phyloP scores from a whole-genome alignment of 108 stramenopile genomes.

The Cylindrotheca closterium region DNA sequence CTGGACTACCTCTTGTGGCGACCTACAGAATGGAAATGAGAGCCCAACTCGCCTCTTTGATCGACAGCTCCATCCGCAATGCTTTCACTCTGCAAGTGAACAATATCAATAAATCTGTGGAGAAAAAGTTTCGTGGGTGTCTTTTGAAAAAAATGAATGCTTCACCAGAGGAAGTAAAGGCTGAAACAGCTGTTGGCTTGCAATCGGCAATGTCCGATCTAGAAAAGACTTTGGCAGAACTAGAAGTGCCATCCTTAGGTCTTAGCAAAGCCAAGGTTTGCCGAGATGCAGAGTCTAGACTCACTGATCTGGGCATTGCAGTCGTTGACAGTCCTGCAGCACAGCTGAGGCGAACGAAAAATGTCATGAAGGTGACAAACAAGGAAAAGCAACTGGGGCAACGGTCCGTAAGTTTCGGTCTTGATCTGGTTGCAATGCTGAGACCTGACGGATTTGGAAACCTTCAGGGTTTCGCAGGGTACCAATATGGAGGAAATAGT shows the following conservation, averaged over 20 bases:
- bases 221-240: constrained; percentile 42
- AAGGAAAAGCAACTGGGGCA: constrained; percentile 74
- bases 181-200: constrained; percentile 64
- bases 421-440: constrained; percentile 82
- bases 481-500: constrained; percentile 76
- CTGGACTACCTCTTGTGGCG: constrained; percentile 64
- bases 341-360: constrained; percentile 58
- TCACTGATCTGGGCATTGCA: constrained; percentile 57
- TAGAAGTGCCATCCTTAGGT: constrained; percentile 73
- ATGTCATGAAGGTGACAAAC: constrained; percentile 47
- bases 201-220: constrained; percentile 60
- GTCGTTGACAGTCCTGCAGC: constrained; percentile 82
- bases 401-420: constrained; percentile 60
- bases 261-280: constrained; percentile 66
- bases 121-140: constrained; percentile 58
- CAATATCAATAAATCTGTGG: constrained; percentile 49
- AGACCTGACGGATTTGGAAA: constrained; percentile 89
- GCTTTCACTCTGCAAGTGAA: constrained; percentile 62
- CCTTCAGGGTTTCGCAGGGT: constrained; percentile 87
- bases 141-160: constrained; percentile 56
- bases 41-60: constrained; percentile 54
- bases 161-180: constrained; percentile 35
- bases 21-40: constrained; percentile 62
- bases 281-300: constrained; percentile 61
- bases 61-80: constrained; percentile 53